These are phyloP conservation scores for Alternaria gaisen DNA, from an alignment of 2,329 filamentous ascomycete species.

Conservation along the genomic window DNA sequence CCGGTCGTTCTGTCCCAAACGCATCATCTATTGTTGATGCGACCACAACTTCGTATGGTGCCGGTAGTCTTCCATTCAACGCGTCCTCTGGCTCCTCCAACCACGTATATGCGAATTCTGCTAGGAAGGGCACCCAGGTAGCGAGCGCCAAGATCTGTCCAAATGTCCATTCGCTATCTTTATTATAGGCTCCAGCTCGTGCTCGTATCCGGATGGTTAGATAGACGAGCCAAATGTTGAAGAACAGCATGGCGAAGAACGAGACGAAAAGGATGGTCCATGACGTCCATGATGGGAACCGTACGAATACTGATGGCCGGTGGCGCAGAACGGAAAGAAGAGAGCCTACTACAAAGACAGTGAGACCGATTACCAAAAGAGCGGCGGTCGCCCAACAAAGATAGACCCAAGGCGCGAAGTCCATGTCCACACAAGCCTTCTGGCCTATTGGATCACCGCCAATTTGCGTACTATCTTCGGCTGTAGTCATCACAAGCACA, in stretches of 20 bases:
- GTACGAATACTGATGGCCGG: neutral
- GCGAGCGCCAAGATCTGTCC: neutral
- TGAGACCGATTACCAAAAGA: neutral
- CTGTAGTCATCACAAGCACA: neutral
- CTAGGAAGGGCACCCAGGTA: neutral
- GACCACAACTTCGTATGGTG: conserved; percentile 1
- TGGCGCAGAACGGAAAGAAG: neutral
- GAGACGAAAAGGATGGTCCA: neutral
- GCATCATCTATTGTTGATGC: neutral
- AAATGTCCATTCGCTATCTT: conserved; percentile 1
- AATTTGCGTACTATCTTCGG: too few species aligned
- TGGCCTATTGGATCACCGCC: neutral
- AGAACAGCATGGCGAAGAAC: neutral
- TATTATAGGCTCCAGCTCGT: neutral
- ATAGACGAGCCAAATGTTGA: neutral
- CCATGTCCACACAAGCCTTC: neutral
- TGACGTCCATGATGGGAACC: neutral
- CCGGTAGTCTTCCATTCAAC: neutral
- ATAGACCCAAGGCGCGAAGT: neutral
- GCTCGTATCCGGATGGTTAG: neutral
- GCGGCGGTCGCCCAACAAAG: neutral
- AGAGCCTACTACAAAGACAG: neutral
- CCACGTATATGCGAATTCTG: neutral
- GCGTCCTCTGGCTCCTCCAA: neutral
- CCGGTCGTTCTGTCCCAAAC: neutral